phyloP scores from a whole-genome alignment of 2,329 filamentous ascomycete species.

The Fusarium avenaceum region DNA sequence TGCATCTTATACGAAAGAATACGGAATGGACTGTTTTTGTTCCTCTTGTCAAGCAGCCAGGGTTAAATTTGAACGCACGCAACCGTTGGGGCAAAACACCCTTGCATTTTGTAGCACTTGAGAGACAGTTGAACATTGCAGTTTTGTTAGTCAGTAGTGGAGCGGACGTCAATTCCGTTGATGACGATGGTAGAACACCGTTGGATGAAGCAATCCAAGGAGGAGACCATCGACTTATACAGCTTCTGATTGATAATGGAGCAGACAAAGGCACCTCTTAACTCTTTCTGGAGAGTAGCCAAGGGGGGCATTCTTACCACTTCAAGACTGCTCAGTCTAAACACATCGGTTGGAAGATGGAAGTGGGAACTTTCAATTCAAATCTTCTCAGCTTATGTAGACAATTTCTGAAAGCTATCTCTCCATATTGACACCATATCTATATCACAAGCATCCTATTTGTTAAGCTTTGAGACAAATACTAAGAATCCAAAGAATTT shows the following conservation, averaged over 20 bases:
- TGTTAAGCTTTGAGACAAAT: neutral
- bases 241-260: rapidly evolving
- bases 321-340: neutral
- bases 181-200: neutral
- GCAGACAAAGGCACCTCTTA: neutral
- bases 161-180: rapidly evolving
- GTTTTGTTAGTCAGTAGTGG: rapidly evolving
- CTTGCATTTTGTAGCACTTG: rapidly evolving
- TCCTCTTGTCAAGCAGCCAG: neutral
- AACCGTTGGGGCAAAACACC: neutral
- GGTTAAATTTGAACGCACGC: rapidly evolving
- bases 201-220: rapidly evolving
- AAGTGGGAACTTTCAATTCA: too few relatives aligned
- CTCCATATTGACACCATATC: too few relatives aligned
- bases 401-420: too few relatives aligned
- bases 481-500: neutral
- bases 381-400: too few relatives aligned
- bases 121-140: too few relatives aligned
- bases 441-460: too few relatives aligned
- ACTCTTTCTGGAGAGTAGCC: neutral
- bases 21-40: rapidly evolving
- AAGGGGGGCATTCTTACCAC: neutral
- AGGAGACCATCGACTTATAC: rapidly evolving
- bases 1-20: neutral
- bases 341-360: too few relatives aligned